Evolutionary conservation across 768 basidiomycete genomes (phyloP).

Genomic region (Mycena amicta): DNA sequence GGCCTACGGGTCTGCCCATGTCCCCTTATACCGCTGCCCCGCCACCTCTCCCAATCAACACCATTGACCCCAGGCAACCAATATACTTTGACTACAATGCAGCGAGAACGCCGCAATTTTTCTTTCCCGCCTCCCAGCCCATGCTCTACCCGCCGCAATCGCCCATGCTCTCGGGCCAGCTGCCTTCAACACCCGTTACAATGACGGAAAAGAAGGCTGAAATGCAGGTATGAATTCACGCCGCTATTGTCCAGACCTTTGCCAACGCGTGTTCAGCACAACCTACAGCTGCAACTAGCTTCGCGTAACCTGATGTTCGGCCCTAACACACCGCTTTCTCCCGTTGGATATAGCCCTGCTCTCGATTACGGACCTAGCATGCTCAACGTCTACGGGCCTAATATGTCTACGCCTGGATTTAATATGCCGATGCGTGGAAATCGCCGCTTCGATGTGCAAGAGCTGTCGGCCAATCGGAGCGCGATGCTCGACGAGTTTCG

Average conservation of each 20-base stretch:
- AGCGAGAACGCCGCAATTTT: slow-evolving; percentile 57
- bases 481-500: slow-evolving; percentile 87
- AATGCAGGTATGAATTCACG: slow-evolving; percentile 46
- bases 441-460: slow-evolving; percentile 45
- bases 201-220: slow-evolving; percentile 59
- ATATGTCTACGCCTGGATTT: slow-evolving; percentile 37
- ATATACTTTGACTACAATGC: slow-evolving; percentile 63
- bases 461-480: slow-evolving; percentile 20
- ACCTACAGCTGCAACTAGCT: slow-evolving; percentile 49
- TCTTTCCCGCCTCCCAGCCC: slow-evolving; percentile 57
- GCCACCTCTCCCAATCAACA: slow-evolving; percentile 45
- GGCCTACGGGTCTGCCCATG: slow-evolving; percentile 46
- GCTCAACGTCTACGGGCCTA: slow-evolving; percentile 50
- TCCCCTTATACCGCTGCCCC: slow-evolving; percentile 53
- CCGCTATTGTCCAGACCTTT: slow-evolving; percentile 16
- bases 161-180: slow-evolving; percentile 54
- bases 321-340: slow-evolving; percentile 45
- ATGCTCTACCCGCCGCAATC: slow-evolving; percentile 64
- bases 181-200: slow-evolving; percentile 42
- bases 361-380: slow-evolving; percentile 54
- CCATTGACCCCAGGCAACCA: slow-evolving; percentile 51
- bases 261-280: slow-evolving; percentile 35
- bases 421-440: slow-evolving; percentile 43
- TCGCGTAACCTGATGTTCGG: slow-evolving; percentile 46
- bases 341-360: slow-evolving; percentile 44